Conservation (phyloP, 352 stramenopile species). For the Phytophthora pistaciae region DNA sequence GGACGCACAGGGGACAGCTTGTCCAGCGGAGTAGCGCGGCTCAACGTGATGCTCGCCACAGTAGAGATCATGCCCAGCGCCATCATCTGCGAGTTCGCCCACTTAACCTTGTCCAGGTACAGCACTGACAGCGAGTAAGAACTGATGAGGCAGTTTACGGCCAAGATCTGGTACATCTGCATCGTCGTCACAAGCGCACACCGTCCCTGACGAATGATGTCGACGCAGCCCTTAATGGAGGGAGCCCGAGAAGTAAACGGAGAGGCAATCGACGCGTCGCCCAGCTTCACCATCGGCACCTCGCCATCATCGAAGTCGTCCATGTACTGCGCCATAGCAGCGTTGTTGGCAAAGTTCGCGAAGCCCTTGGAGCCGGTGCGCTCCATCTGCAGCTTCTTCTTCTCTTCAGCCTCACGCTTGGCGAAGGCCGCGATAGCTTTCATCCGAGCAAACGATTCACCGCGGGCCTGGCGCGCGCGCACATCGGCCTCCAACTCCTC, state of each 20-base stretch:
- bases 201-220: conserved; percentile 98
- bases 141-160: conserved; percentile 98
- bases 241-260: conserved; percentile 98
- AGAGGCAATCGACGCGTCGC: conserved; percentile 99
- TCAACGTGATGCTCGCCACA: conserved; percentile 86
- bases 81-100: conserved; percentile 97
- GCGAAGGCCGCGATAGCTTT: conserved; percentile 89
- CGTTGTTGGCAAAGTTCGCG: conserved; percentile 88
- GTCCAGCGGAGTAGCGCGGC: conserved; percentile 93
- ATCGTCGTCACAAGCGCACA: conserved; percentile 99
- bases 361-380: conserved; percentile 84
- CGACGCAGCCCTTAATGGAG: conserved; percentile 92
- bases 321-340: conserved; percentile 91
- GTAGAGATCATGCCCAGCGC: conserved; percentile 89
- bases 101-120: conserved; percentile 99
- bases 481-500: conserved; percentile 87
- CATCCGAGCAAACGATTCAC: conserved; percentile 88
- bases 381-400: conserved; percentile 72
- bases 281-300: conserved; percentile 98
- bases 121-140: conserved; percentile 99
- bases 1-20: conserved; percentile 95
- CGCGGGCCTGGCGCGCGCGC: conserved; percentile 73
- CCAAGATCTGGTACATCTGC: conserved; percentile 99
- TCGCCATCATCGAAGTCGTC: conserved; percentile 93
- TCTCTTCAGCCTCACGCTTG: conserved; percentile 81